Conservation (phyloP, 257 asterid species). For the Marsdenia floribunda region DNA sequence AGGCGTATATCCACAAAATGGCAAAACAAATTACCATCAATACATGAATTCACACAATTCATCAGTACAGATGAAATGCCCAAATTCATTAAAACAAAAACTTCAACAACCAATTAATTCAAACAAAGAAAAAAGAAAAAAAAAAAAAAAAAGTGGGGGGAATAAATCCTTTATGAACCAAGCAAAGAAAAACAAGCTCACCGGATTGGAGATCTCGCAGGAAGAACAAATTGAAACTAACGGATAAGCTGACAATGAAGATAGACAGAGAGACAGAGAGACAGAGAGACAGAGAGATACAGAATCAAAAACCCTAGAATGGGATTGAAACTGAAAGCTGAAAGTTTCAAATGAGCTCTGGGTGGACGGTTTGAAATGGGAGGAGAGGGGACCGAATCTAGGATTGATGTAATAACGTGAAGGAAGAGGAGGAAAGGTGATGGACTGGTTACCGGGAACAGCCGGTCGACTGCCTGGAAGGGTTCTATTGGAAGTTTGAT, state of each 20-base stretch:
- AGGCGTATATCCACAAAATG: not conserved
- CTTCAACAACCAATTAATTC: not conserved
- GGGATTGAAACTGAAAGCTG: not conserved
- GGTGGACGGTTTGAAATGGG: slow-evolving; percentile 13
- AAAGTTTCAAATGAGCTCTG: not conserved
- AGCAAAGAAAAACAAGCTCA: slow-evolving; percentile 9
- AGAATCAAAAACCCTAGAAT: slow-evolving; percentile 19
- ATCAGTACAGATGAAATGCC: not conserved
- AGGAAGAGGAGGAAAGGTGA: not conserved
- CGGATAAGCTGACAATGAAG: not conserved
- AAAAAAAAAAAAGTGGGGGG: too few species aligned
- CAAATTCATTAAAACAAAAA: not conserved
- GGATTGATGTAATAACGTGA: not conserved
- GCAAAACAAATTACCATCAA: not conserved
- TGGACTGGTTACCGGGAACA: not conserved
- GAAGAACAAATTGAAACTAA: slow-evolving; percentile 4
- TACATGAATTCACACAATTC: not conserved
- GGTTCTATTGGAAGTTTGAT: not conserved
- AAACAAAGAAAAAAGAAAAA: too few species aligned
- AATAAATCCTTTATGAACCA: not conserved
- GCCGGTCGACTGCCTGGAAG: not conserved
- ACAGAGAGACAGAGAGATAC: not conserved
- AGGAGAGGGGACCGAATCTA: slow-evolving; percentile 10
- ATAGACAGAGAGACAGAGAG: not conserved
- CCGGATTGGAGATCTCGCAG: slow-evolving; percentile 37